Base-by-base conservation (phyloP, 768 basidiomycete genomes). In the Xanthoconium purpureum region DNA sequence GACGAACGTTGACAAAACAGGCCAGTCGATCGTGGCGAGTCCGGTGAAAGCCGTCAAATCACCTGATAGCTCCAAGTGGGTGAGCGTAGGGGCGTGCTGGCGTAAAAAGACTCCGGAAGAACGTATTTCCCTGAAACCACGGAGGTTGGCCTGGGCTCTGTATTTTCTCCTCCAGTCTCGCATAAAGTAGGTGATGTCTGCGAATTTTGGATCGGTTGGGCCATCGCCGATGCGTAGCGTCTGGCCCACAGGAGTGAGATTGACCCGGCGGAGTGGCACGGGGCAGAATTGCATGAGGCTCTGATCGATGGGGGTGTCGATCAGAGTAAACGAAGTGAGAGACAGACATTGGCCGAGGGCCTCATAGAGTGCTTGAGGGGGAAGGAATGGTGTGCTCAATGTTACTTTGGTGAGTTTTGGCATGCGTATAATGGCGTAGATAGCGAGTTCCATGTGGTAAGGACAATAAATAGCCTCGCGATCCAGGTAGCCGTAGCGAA, bases 231-330 rank as follows among this genome's bases (percentile, higher is more conserved):
- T 67, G 10, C 71, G 71, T 3, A 73, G 56, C 14, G 63, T 69
- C 50, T 73, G 73, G n/a, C 70, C 73, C 0, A 74, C 73, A 28
- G 73, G 65, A 6, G 61, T 62, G 38, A 73, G 63, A 30, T 60
- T 68, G n/a, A 73, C 50, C 10, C 64, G 64, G 3, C 63, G 62
- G 45, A 71, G 53, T 24, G 63, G 50, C 3, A 56, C 58, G 29
- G 70, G 64, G 53, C 49, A 72, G 47, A 71, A 66, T 5, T 70
- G 69, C 58, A 64, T 60, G 50, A 71, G 65, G 54, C 70, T 71
- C 28, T 72, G 72, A 58, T 73, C 71, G 59, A 73, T 68, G 29
- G 71, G 71, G 1, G 71, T 73, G 61, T 74, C 71, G 56, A 70
- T 57, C 42, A 71, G 57, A 2, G 64, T 60, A 24, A 73, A 64